phyloP scores from a whole-genome alignment of 768 basidiomycete genomes.

The Ramaria sp. region DNA sequence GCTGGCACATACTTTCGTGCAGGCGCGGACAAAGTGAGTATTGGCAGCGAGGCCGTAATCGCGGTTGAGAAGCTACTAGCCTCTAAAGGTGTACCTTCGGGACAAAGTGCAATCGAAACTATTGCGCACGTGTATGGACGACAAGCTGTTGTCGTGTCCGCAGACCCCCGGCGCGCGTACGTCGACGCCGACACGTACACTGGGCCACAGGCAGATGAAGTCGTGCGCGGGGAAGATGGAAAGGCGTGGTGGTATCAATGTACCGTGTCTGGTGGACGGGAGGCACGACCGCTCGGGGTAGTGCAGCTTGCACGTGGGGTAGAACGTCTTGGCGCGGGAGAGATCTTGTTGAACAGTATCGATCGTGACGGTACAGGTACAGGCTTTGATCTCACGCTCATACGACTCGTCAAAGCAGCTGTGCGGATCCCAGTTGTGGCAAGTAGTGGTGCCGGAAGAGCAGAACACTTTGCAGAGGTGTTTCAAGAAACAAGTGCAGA shows the following conservation, averaged over 20 bases:
- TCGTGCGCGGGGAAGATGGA: conserved; percentile 48
- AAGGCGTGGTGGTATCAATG: conserved; percentile 99
- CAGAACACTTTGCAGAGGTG: conserved; percentile 78
- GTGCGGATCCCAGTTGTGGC: conserved; percentile 92
- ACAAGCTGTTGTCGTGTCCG: conserved; percentile 97
- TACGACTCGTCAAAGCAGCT: conserved; percentile 59
- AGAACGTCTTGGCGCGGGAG: conserved; percentile 88
- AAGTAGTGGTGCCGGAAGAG: conserved; percentile 82
- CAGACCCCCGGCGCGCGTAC: conserved; percentile 85
- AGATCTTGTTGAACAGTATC: conserved; percentile 91
- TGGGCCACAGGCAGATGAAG: conserved; percentile 56
- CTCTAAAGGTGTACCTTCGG: conserved; percentile 39
- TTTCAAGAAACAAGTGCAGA: conserved; percentile 74
- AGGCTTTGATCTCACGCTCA: conserved; percentile 83
- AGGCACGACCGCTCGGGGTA: conserved; percentile 71
- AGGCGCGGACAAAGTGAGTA: conserved; percentile 97
- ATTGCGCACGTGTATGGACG: conserved; percentile 84
- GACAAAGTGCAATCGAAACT: conserved; percentile 82
- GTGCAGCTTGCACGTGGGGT: conserved; percentile 86
- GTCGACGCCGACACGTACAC: conserved; percentile 55
- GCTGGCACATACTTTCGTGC: conserved; percentile 94
- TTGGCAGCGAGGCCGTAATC: conserved; percentile 91
- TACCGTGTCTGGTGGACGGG: conserved; percentile 89
- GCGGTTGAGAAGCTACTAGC: conserved; percentile 72
- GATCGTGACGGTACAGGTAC: conserved; percentile 89